phyloP scores from a whole-genome alignment of 768 basidiomycete genomes.

The Auriculariales sp. region DNA sequence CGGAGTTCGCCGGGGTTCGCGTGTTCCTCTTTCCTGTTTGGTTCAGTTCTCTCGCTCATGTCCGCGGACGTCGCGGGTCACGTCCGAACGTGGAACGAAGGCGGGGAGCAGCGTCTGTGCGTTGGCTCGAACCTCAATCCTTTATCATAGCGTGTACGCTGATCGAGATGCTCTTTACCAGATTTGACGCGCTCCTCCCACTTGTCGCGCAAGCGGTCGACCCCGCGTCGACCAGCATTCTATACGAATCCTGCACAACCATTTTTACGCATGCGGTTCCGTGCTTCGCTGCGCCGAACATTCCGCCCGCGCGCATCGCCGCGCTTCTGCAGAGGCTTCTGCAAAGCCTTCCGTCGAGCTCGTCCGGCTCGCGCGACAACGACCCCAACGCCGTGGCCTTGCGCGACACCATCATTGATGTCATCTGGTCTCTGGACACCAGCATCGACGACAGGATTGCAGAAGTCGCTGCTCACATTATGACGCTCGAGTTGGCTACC shows the following conservation, averaged over 20 bases:
- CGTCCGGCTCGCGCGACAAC: neutral
- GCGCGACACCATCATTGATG: conserved; percentile 61
- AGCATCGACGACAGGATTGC: conserved; percentile 55
- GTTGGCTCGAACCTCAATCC: neutral
- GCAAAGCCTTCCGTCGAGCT: conserved; percentile 7
- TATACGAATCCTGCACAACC: conserved; percentile 3
- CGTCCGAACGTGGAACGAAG: too few relatives aligned
- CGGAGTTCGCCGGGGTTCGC: too few relatives aligned
- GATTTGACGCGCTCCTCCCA: conserved; percentile 3
- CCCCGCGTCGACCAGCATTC: neutral
- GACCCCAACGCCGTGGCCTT: conserved; percentile 17
- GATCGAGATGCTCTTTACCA: neutral
- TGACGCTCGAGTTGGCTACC: conserved; percentile 9
- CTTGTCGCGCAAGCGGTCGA: conserved; percentile 3
- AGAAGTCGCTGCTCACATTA: conserved; percentile 34
- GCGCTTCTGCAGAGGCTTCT: conserved; percentile 4
- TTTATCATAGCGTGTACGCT: neutral
- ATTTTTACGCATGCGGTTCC: neutral
- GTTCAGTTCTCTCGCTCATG: too few relatives aligned
- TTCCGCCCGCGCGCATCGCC: conserved; percentile 1
- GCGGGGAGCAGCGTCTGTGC: neutral
- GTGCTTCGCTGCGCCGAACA: neutral
- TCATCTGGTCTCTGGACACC: conserved; percentile 69
- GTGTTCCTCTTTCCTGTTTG: too few relatives aligned
- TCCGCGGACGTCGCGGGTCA: too few relatives aligned